Evolutionary conservation across 129 eudicot species (phyloP), one percentile per base, ranked within the genome.

Genomic region (Artemisia annua): DNA sequence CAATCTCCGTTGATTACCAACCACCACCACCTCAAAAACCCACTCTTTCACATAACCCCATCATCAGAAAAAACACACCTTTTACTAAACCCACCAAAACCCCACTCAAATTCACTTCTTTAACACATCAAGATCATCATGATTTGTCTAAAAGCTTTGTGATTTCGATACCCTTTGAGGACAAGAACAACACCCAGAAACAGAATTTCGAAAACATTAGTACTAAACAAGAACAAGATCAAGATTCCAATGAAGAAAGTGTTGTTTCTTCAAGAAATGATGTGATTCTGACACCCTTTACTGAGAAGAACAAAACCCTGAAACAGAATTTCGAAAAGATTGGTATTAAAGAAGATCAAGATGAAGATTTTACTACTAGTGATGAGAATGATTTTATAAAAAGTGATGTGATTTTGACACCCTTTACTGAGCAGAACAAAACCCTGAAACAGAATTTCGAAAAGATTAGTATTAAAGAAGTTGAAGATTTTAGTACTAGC

Each of bases 1-100:
- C 92, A 11, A 81, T 87, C 20, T 76, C 89, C 54, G 64, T 84
- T 26, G 87, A 87, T 48, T 87, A 81, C 78, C 66, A 85, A 83
- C 63, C 92, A 13, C 82, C 82, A 2, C 49, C 73, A 7, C 46
- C 2, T 0, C 10, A 39, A 8, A 39, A 39, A 8, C 46, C 6
- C 9, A 35, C 44, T 35, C 9, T 35, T 4, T n/a, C n/a, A n/a
- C 4, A 30, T 0, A 30, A 4, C 15, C 12, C 51, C 48, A 74
- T 60, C 63, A n/a, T 68, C 7, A 30, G 30, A 2, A 62, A 43
- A 20, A 20, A 20, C n/a, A 16, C 63, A 11, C 39, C 63, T 20
- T 28, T 67, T 43, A 35, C 79, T 10, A 82, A 68, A 52, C 64
- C 73, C 50, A 73, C 48, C 3, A 74, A 63, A 63, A 30, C 39